phyloP scores from a whole-genome alignment of 805 yeast species.

The Priceomyces carsonii region DNA sequence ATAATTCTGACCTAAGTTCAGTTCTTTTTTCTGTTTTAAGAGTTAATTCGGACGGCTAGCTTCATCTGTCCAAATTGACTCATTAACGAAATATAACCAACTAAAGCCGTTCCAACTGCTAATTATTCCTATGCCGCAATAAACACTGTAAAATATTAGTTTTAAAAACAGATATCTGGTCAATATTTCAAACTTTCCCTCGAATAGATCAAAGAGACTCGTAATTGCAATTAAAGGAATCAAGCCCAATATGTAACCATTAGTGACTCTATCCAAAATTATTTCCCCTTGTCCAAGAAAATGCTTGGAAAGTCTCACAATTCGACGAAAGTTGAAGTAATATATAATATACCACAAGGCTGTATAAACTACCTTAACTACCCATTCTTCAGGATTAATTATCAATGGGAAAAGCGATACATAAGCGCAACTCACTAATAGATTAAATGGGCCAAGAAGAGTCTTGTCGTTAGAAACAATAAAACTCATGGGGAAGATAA shows the following conservation, averaged over 20 bases:
- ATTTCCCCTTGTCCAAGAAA: constrained; percentile 19
- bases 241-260: constrained; percentile 66
- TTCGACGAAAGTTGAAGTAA: constrained; percentile 69
- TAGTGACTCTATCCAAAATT: constrained; percentile 67
- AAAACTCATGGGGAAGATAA: constrained; percentile 85
- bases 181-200: constrained; percentile 51
- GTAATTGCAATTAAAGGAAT: constrained; percentile 57
- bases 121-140: constrained; percentile 82
- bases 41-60: too few species aligned
- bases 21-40: too few species aligned
- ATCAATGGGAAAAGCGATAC: constrained; percentile 87
- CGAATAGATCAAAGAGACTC: constrained; percentile 53
- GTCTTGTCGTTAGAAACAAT: constrained; percentile 71
- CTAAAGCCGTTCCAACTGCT: constrained; percentile 86
- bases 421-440: constrained; percentile 77
- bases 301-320: constrained; percentile 55
- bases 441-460: constrained; percentile 67
- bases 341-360: constrained; percentile 83
- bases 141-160: constrained; percentile 80
- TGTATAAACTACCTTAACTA: constrained; percentile 75
- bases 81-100: constrained; percentile 87
- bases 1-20: too few species aligned
- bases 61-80: constrained; percentile 57
- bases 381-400: constrained; percentile 76
- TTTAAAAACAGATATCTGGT: constrained; percentile 70